Evolutionary conservation across 176 grass and related monocot genomes (phyloP), one percentile per base, ranked within the genome.

Genomic region (Rhynchospora pubera): DNA sequence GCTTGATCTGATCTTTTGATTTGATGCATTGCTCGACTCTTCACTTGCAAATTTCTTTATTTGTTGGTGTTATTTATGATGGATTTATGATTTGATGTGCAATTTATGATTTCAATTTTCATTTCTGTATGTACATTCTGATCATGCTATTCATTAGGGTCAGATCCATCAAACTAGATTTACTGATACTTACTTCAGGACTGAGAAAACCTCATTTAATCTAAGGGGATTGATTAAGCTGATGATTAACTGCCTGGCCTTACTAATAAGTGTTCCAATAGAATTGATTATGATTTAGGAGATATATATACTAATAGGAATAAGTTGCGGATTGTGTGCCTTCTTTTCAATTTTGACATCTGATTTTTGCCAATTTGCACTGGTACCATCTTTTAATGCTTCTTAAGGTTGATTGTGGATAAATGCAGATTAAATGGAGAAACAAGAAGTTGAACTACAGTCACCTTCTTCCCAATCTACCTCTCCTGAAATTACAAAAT

Each of bases 361-460:
- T 30, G 7, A 50, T 34, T 55, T 57, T 5, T 18, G 22, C 9
- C 11, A 57, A 57, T 78, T 22, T 57, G 13, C 12, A 16, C 1
- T 43, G 74, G 44, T 57, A 30, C 23, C 46, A 55, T 52, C 6
- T 55, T 77, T 78, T 34, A 47, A 7, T 9, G 53, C 19, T 39
- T 16, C 22, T 34, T 57, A 55, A 16, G 50, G 15, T 57, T 57
- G 0, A 57, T 78, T 78, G 7, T 78, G 9, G 57, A 32, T 30
- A 30, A 80, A 62, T 80, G 58, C 34, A 61, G 78, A 80, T 44
- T 44, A 1, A 3, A 82, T 82, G 79, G 79, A 97, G 73, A 69
- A 88, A 83, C 85, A 93, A 79, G 58, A 97, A 91, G 77, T 83
- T 65, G 88, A 93, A 53, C 67, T 84, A 79, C 89, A 65, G 45